A percentile compares a stretch with the other conserved stretches of the same genome.
Evolutionary conservation across 768 basidiomycete species (phyloP).

Genomic region (Tephrocybe sp.): DNA sequence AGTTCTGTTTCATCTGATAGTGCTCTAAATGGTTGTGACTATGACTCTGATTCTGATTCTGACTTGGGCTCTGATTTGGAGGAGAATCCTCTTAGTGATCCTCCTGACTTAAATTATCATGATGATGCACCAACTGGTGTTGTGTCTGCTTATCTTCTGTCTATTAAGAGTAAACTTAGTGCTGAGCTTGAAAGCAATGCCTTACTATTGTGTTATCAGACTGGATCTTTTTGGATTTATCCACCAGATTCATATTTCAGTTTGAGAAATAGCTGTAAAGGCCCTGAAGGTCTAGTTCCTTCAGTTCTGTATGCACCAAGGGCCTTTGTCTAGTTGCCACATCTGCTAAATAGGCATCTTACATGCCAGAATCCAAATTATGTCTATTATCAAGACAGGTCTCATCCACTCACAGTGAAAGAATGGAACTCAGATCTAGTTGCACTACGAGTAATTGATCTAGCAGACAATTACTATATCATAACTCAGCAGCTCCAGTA

Average conservation of each 20-base stretch:
- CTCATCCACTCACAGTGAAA: constrained; percentile 13
- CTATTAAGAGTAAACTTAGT: constrained; percentile 8
- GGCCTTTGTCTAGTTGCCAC: no score
- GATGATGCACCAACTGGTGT: not conserved
- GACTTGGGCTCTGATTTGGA: constrained; percentile 1
- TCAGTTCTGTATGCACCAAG: no score
- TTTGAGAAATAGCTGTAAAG: not conserved
- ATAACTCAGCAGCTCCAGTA: constrained; percentile 16
- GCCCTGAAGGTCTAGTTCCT: no score
- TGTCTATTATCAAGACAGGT: not conserved
- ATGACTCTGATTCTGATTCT: not conserved
- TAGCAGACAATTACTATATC: constrained; percentile 16
- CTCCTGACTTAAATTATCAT: not conserved
- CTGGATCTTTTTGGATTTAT: constrained; percentile 10
- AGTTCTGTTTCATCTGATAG: no score
- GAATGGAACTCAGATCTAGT: constrained; percentile 18
- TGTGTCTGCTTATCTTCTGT: constrained; percentile 4
- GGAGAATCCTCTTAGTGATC: not conserved
- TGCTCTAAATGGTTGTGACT: no score
- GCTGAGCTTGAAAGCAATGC: constrained; percentile 5
- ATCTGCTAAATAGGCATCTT: no score
- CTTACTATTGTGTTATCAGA: constrained; percentile 7
- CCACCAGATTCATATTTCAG: constrained; percentile 10
- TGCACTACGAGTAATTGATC: constrained; percentile 14
- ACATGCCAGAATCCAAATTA: not conserved